Evolutionary conservation across 352 stramenopile genomes (phyloP), one percentile per base, ranked within the genome.

Genomic region (Phytophthora cajani): DNA sequence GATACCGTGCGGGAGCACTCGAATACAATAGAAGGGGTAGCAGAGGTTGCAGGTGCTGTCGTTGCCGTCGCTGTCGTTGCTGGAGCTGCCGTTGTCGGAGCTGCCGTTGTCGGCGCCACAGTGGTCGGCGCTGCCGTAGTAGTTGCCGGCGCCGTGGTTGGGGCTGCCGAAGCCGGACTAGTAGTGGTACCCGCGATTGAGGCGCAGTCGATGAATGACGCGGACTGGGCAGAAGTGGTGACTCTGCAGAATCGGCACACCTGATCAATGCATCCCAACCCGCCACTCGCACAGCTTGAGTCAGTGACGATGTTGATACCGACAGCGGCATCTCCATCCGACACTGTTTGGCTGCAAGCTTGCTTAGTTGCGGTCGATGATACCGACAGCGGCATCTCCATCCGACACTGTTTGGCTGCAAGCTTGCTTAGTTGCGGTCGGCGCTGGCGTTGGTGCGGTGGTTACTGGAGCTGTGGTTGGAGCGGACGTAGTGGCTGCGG

Each of bases 231-330:
- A 7, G 60, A 71, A 51, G 50, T 71, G 16, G 61, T 64, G 17
- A 58, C 54, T 65, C 74, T 59, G 36, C 77, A 87, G 56, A 78
- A 84, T 42, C 77, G 72, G 50, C 80, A 87, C 7, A 82, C 52
- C 17, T 77, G 58, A 30, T 77, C 69, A 44, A 79, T 71, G 30
- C 76, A 81, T 9, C 73, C 76, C 52, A 81, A 40, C 10, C 76
- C 76, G 10, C 72, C 76, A 19, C 10, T 33, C 6, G 32, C 53
- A 40, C 76, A 81, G 32, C 55, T 77, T 23, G 40, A 25, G 50
- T 80, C 69, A 11, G 58, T 71, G 32, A 71, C 46, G 21, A 79
- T 76, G 12, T 68, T 70, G 27, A 82, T 75, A 23, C 77, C 77
- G 6, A 72, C 71, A 5, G 59, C 63, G 25, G 70, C 67, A 60